Evolutionary conservation across 257 asterid genomes (phyloP), one percentile per base, ranked within the genome.

Genomic region (Salvia rosmarinus): DNA sequence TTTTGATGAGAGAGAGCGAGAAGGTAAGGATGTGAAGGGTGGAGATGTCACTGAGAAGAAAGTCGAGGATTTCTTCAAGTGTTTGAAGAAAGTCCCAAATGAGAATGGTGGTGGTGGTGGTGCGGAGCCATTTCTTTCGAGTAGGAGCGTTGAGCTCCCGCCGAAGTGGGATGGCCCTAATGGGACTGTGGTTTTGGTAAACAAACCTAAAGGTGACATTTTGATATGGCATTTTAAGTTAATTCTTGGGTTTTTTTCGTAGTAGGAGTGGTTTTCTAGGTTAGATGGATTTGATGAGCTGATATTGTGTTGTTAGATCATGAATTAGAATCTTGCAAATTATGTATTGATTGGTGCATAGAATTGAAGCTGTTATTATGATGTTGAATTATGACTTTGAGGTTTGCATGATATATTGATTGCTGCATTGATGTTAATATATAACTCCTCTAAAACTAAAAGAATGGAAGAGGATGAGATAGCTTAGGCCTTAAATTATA

Each of bases 51-150:
- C 91, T 12, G 96, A 89, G 96, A 94, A 86, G 89, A 89, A 86
- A 76, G 98, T 94, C 68, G 98, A 80, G 84, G 96, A 94, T 61
- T 91, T 94, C 85, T 94, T 94, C 79, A 94, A 88, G 90, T 79
- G 96, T 83, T 89, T 94, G 98, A 94, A 83, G 87, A 94, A 91
- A 85, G 83, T 82, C 73, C 96, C 98, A 76, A 81, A 77, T 76
- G 82, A 83, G 55, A 78, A 73, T 19, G 78, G 80, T 59, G 70
- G 79, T 52, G 60, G 70, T 20, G 86, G 69, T 25, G 79, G 25
- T 25, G 72, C 43, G 3, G 95, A 82, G 80, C 95, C 99, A 1
- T 89, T 94, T 75, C 77, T 91, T 57, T 87, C 99, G 28, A 82
- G 90, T 2, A 83, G 96, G 83, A 85, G 90, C 35, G 77, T 63